These are phyloP conservation scores for Termitomyces sp. DNA, from an alignment of 768 basidiomycete genomes.

Conservation along the genomic window DNA sequence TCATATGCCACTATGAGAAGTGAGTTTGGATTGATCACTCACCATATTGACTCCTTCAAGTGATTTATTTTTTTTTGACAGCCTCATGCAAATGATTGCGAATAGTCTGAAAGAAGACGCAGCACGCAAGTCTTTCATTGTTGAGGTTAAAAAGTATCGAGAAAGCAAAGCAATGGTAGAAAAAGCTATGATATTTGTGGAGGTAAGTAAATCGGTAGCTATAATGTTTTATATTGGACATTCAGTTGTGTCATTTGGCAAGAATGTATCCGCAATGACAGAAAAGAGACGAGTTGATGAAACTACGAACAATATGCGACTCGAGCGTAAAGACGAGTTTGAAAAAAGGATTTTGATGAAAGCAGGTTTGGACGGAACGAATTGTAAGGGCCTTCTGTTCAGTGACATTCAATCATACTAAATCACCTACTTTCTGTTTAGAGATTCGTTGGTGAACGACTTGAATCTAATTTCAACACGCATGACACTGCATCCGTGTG, in stretches of 20 bases:
- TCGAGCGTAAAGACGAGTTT: neutral
- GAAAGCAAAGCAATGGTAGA: neutral
- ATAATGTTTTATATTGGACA: no score
- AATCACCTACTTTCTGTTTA: neutral
- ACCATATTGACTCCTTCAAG: neutral
- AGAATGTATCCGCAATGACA: neutral
- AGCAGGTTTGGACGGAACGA: neutral
- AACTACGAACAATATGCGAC: neutral
- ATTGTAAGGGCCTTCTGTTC: neutral
- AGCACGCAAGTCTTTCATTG: neutral
- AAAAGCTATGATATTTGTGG: no score
- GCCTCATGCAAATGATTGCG: neutral
- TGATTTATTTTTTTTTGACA: neutral
- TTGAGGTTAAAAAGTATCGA: neutral
- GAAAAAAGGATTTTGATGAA: no score
- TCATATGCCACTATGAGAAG: no score
- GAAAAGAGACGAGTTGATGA: neutral
- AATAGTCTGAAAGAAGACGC: neutral
- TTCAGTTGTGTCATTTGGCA: no score
- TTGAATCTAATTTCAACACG: neutral
- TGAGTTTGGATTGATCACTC: neutral
- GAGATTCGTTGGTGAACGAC: neutral
- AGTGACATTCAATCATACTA: neutral
- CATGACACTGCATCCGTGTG: neutral
- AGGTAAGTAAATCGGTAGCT: no score